Conservation (phyloP, 78 protist species). For the Speleostelium caveatum region DNA sequence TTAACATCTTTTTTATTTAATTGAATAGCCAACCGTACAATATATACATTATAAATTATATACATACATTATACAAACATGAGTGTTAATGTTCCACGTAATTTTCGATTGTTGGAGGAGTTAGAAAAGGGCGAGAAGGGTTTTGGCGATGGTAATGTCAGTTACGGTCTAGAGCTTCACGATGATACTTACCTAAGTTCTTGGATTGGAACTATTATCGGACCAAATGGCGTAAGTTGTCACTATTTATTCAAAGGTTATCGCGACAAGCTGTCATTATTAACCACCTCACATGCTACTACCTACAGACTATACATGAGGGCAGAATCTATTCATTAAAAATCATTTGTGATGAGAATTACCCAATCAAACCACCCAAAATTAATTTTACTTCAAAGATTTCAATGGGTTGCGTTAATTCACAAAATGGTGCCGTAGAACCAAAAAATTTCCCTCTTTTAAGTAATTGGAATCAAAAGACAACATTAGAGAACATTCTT, state of each 20-base stretch:
- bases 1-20: too few species aligned
- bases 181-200: constrained; percentile 83
- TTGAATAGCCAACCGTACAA: too few species aligned
- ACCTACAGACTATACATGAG: constrained; percentile 77
- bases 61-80: too few species aligned
- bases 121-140: constrained; percentile 96
- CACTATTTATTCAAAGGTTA: background rate
- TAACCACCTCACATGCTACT: background rate
- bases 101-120: constrained; percentile 95
- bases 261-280: background rate
- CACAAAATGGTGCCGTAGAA: constrained; percentile 52
- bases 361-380: constrained; percentile 92
- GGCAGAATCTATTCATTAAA: constrained; percentile 85
- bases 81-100: constrained; percentile 96
- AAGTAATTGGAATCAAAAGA: constrained; percentile 55
- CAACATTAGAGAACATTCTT: constrained; percentile 68
- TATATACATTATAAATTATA: too few species aligned
- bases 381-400: constrained; percentile 85
- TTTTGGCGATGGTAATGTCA: constrained; percentile 88
- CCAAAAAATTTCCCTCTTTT: constrained; percentile 57
- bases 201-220: constrained; percentile 96
- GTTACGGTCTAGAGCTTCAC: constrained; percentile 87
- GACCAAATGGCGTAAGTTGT: constrained; percentile 86
- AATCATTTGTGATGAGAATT: constrained; percentile 89
- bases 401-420: constrained; percentile 86